A percentile compares a stretch with the other conserved stretches of the same genome.
Evolutionary conservation across 176 grass and related monocot species (phyloP).

Genomic region (Oropetium thomaeum): DNA sequence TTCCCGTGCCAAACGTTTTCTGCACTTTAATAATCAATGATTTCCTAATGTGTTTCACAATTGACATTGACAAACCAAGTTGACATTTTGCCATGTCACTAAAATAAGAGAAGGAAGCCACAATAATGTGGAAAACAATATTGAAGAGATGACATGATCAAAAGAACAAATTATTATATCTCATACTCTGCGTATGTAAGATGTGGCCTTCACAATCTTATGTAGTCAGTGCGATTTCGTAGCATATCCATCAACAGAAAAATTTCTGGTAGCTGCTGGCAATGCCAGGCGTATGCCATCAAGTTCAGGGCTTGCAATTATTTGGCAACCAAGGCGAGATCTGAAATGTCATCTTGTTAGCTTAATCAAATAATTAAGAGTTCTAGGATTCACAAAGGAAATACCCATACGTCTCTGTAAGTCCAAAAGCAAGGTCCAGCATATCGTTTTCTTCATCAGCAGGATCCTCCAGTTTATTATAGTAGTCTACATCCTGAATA

Average conservation of each 20-base stretch:
- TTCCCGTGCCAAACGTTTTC: neutral
- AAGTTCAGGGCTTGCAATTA: constrained; percentile 83
- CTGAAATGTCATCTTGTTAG: constrained; percentile 36
- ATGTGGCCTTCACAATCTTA: neutral
- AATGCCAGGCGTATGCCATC: constrained; percentile 76
- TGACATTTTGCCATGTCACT: neutral
- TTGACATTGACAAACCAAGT: constrained; percentile 2
- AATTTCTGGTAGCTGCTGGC: constrained; percentile 69
- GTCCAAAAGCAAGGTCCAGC: constrained; percentile 93
- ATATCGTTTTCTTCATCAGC: constrained; percentile 97
- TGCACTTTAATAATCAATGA: neutral
- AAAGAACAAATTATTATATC: neutral
- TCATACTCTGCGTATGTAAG: constrained; percentile 17
- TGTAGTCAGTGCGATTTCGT: constrained; percentile 64
- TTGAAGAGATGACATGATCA: constrained; percentile 1
- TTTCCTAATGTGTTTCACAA: constrained; percentile 4
- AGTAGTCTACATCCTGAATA: constrained; percentile 73
- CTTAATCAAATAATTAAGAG: constrained; percentile 8
- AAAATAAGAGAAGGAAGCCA: constrained; percentile 18
- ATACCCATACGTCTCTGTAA: constrained; percentile 64
- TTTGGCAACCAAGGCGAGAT: constrained; percentile 86
- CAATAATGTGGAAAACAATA: neutral
- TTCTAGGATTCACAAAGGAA: constrained; percentile 23
- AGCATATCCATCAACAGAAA: constrained; percentile 66
- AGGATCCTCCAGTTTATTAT: constrained; percentile 87